Evolutionary conservation across 805 yeast genomes (phyloP).

Genomic region (Millerozyma acaciae): DNA sequence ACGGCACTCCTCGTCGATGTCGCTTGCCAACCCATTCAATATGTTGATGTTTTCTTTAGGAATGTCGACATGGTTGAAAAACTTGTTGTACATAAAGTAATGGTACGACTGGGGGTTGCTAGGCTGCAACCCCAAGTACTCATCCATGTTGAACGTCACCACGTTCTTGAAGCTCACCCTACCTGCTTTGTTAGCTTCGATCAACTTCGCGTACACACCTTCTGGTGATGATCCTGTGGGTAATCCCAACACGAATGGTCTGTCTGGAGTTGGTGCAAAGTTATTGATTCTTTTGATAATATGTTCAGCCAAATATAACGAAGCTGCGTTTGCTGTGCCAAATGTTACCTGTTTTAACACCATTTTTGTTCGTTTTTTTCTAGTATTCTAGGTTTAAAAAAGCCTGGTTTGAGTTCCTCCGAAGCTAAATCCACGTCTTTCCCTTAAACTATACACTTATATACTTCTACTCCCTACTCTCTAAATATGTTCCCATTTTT

Average conservation of each 20-base stretch:
- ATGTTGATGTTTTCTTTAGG: constrained; percentile 50
- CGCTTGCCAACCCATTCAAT: constrained; percentile 48
- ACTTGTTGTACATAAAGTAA: constrained; percentile 53
- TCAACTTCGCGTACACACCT: constrained; percentile 45
- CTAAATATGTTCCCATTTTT: too few relatives aligned
- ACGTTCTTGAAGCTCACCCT: constrained; percentile 47
- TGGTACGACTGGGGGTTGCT: constrained; percentile 50
- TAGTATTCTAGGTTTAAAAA: neutral
- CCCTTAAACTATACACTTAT: too few relatives aligned
- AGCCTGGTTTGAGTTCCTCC: neutral
- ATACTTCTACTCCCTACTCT: too few relatives aligned
- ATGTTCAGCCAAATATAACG: constrained; percentile 42
- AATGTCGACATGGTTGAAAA: constrained; percentile 54
- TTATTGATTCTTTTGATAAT: constrained; percentile 41
- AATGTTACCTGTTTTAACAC: constrained; percentile 32
- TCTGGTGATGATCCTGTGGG: constrained; percentile 65
- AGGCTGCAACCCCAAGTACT: constrained; percentile 49
- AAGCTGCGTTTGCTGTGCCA: constrained; percentile 37
- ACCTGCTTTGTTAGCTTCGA: constrained; percentile 40
- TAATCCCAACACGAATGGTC: constrained; percentile 53
- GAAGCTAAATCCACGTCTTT: constrained; percentile 1
- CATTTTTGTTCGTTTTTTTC: constrained; percentile 5
- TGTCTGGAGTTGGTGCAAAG: constrained; percentile 41
- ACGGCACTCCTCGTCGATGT: constrained; percentile 44
- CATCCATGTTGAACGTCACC: constrained; percentile 62